Evolutionary conservation across 169 alveolate species (phyloP).

Genomic region (Plasmodium yoelii): DNA sequence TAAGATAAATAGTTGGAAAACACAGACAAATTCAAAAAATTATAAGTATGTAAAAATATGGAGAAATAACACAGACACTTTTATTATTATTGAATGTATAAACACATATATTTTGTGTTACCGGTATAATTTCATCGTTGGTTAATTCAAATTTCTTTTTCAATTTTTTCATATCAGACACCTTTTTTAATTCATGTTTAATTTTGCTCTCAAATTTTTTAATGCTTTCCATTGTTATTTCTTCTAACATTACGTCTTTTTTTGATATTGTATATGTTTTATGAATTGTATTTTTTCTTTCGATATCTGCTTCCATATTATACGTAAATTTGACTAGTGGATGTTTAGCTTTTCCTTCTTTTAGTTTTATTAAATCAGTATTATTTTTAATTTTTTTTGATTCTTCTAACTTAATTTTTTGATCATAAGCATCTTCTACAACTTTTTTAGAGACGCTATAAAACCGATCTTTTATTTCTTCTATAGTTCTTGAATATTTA

Average conservation of each 20-base stretch:
- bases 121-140: slow-evolving; percentile 81
- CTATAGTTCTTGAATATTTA: slow-evolving; percentile 84
- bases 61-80: not conserved
- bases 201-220: slow-evolving; percentile 80
- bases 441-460: slow-evolving; percentile 87
- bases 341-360: slow-evolving; percentile 87
- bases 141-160: slow-evolving; percentile 80
- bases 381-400: slow-evolving; percentile 84
- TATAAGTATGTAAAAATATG: not conserved
- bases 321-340: slow-evolving; percentile 87
- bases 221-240: slow-evolving; percentile 79
- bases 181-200: slow-evolving; percentile 82
- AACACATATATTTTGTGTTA: slow-evolving; percentile 8
- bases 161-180: slow-evolving; percentile 80
- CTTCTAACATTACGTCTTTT: slow-evolving; percentile 80
- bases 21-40: not conserved
- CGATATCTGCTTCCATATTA: slow-evolving; percentile 87
- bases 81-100: no score
- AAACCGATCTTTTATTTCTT: slow-evolving; percentile 88
- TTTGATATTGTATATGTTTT: slow-evolving; percentile 81
- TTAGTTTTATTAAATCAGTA: slow-evolving; percentile 82
- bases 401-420: slow-evolving; percentile 86
- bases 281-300: slow-evolving; percentile 84
- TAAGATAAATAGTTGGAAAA: not conserved
- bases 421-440: slow-evolving; percentile 85